Conservation (phyloP, 805 yeast species). For the Yarrowia keelungensis region DNA sequence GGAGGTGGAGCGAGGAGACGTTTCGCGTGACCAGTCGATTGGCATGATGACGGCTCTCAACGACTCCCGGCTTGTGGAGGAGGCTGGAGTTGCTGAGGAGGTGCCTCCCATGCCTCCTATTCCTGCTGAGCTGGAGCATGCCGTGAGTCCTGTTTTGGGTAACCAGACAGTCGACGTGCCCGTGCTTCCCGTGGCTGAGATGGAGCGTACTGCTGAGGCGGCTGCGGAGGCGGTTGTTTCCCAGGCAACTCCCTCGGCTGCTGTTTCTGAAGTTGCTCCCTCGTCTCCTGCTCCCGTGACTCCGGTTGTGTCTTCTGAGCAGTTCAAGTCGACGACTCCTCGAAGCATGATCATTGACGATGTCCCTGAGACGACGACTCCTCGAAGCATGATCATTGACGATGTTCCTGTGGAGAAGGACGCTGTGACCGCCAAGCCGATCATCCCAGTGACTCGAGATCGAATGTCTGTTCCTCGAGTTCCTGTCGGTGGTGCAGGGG, state of each 20-base stretch:
- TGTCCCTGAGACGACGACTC: conserved; percentile 1
- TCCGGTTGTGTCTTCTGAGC: background rate
- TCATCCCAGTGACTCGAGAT: background rate
- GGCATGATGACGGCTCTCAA: conserved; percentile 34
- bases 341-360: conserved; percentile 35
- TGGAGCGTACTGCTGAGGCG: conserved; percentile 3
- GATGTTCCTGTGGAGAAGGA: background rate
- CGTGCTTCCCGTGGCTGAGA: conserved; percentile 6
- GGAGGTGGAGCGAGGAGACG: background rate
- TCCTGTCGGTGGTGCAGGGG: conserved; percentile 22
- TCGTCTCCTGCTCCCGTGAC: conserved; percentile 1
- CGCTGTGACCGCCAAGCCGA: background rate
- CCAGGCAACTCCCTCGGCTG: too few relatives aligned
- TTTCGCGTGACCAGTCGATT: background rate
- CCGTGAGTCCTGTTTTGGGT: background rate
- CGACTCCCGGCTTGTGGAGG: conserved; percentile 7
- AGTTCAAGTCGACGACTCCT: conserved; percentile 11
- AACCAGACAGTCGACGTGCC: conserved; percentile 12
- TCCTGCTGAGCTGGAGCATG: conserved; percentile 6
- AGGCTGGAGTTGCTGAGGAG: background rate
- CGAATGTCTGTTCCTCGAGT: conserved; percentile 17
- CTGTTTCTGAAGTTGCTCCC: background rate
- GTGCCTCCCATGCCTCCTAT: conserved; percentile 15
- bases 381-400: conserved; percentile 33
- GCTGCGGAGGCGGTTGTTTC: background rate